Base-by-base conservation (phyloP, 768 basidiomycete species). In the Amanita muscaria region DNA sequence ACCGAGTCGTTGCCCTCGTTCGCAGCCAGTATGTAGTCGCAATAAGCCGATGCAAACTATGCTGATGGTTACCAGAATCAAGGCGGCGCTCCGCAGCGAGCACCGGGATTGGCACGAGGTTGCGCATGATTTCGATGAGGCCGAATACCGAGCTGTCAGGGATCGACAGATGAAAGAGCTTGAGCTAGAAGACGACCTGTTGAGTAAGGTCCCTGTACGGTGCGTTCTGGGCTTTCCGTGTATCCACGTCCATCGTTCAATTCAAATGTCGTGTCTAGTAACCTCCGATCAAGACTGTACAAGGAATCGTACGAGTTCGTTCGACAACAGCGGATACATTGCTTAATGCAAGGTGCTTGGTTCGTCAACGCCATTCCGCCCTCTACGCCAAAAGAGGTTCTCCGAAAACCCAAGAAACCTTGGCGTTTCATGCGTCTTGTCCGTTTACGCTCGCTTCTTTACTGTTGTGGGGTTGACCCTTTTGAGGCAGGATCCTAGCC, bases 291-390 rank as follows among this genome's bases (percentile, higher is more conserved):
- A 33, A 88, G 88, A 52, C 68, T 96, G 16, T 87, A 87, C 69
- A 88, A 80, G 56, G 91, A 96, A 59, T 90, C 88, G 11, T 88
- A 78, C 51, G 88, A 90, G 56, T 93, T 92, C 55, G 86, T 96
- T 16, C 73, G 83, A 32, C 82, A 86, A 58, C 91, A 96, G 61
- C 74, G 91, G 42, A 83, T 92, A 56, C 83, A 88, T 51, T 93
- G 90, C 56, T 63, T 96, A 30, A 65, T 89, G 36, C 83, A 90
- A 58, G 91, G 91, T 24, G 85, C 88, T 16, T 96, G 91, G 91
- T 93, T 96, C 61, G 76, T 88, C 50, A 90, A 83, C 54, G 89
- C 80, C 1, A 64, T 84, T 30, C 79, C 80, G 0, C 63, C 70
- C 32, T 64, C 65, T 5, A 60, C 72, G 16, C 71, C 72, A 11